Conservation (phyloP, 2,329 filamentous ascomycete genomes). For the Colletotrichum sp. region DNA sequence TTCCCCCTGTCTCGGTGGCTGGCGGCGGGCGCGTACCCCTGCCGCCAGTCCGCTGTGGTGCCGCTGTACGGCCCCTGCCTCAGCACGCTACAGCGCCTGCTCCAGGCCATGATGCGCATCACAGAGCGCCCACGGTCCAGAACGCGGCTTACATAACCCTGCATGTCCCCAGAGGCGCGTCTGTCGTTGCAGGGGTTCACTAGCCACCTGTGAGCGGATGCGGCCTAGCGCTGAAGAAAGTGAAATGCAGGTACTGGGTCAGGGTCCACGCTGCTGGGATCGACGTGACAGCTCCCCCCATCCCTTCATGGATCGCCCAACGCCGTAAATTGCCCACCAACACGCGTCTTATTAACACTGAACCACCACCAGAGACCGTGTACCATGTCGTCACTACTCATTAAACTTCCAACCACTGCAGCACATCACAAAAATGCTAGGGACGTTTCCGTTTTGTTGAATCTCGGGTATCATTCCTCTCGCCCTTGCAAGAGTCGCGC, state of each 20-base stretch:
- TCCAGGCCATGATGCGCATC: neutral
- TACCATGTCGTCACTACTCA: neutral
- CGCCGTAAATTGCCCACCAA: neutral
- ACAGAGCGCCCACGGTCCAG: neutral
- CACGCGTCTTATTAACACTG: neutral
- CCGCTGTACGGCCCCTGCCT: neutral
- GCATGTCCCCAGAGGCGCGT: constrained; percentile 17
- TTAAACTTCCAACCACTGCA: neutral
- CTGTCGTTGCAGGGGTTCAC: constrained; percentile 4
- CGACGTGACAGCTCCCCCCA: constrained; percentile 4
- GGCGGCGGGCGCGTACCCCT: constrained; percentile 17
- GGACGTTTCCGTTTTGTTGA: neutral
- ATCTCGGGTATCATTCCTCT: constrained; percentile 21
- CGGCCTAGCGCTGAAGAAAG: constrained; percentile 18
- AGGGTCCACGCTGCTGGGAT: constrained; percentile 18
- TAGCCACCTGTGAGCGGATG: constrained; percentile 3
- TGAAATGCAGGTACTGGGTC: constrained; percentile 14
- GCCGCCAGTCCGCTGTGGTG: neutral
- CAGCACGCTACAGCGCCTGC: neutral
- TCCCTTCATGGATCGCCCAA: neutral
- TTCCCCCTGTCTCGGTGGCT: constrained; percentile 7
- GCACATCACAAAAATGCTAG: neutral
- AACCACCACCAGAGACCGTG: neutral
- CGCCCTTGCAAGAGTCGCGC: constrained; percentile 8
- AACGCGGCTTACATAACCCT: constrained; percentile 14